Conservation (phyloP, 2,329 filamentous ascomycete genomes). For the Ophiobolus disseminans region DNA sequence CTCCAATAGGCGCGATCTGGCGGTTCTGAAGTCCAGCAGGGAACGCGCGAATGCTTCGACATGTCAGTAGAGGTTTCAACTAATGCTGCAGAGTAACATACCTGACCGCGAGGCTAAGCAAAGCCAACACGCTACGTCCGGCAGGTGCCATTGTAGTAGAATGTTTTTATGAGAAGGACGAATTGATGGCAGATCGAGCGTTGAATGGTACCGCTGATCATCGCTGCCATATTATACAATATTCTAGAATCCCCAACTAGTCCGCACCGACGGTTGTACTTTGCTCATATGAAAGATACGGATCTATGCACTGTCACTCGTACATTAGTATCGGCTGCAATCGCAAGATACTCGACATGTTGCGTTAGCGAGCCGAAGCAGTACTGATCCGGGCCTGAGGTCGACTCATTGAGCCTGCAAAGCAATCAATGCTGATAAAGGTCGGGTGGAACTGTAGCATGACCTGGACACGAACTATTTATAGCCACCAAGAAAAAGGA, state of each 20-base stretch:
- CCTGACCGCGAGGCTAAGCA: slow-evolving; percentile 37
- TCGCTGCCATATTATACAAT: slow-evolving; percentile 34
- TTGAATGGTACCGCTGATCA: slow-evolving; percentile 11
- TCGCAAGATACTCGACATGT: slow-evolving; percentile 22
- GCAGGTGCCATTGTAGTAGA: slow-evolving; percentile 31
- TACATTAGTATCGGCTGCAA: slow-evolving; percentile 25
- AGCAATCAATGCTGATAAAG: slow-evolving; percentile 28
- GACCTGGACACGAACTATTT: slow-evolving; percentile 30
- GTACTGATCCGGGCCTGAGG: slow-evolving; percentile 35
- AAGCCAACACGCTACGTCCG: slow-evolving; percentile 29
- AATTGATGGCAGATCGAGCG: slow-evolving; percentile 8
- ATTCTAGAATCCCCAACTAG: slow-evolving; percentile 19
- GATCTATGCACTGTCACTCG: slow-evolving; percentile 20
- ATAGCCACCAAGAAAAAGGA: slow-evolving; percentile 10
- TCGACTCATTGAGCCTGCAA: slow-evolving; percentile 24
- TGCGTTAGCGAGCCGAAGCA: slow-evolving; percentile 27
- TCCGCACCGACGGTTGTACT: slow-evolving; percentile 25
- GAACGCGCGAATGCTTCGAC: slow-evolving; percentile 25
- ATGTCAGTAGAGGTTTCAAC: slow-evolving; percentile 8
- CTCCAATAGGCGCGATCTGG: slow-evolving; percentile 25
- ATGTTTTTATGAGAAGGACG: slow-evolving; percentile 6
- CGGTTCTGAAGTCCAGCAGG: slow-evolving; percentile 26
- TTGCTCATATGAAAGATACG: slow-evolving; percentile 46
- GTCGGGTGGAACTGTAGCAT: slow-evolving; percentile 26
- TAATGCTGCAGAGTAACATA: slow-evolving; percentile 10